Evolutionary conservation across 177 flowering plant species (phyloP).

Genomic region (Tripterygium wilfordii): DNA sequence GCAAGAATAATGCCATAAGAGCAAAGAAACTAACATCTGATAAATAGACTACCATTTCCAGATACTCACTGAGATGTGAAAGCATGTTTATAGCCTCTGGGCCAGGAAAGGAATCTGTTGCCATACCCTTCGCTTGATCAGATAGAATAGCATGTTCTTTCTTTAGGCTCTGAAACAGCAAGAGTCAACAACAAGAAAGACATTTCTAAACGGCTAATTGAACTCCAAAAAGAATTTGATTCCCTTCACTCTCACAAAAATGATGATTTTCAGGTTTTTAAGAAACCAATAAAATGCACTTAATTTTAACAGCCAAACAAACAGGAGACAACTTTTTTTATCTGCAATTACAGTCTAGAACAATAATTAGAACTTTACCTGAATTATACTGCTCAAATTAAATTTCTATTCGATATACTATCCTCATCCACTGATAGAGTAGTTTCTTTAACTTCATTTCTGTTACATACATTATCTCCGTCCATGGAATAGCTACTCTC

Average conservation of each 20-base stretch:
- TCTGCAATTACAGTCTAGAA: not conserved
- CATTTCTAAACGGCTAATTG: too few species aligned
- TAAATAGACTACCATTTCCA: not conserved
- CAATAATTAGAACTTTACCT: constrained; percentile 27
- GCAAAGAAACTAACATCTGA: not conserved
- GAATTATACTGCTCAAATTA: constrained; percentile 36
- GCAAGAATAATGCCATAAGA: constrained; percentile 1
- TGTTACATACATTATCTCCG: too few species aligned
- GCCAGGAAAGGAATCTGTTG: constrained; percentile 29
- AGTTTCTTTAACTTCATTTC: constrained; percentile 12
- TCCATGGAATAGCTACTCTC: too few species aligned
- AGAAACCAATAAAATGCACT: not conserved
- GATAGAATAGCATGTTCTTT: constrained; percentile 36
- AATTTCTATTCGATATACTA: constrained; percentile 9
- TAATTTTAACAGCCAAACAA: not conserved
- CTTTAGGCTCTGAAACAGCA: constrained; percentile 39
- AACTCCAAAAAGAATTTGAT: too few species aligned
- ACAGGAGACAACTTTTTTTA: not conserved
- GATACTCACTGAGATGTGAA: constrained; percentile 42
- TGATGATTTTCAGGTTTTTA: too few species aligned
- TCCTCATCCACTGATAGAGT: constrained; percentile 17
- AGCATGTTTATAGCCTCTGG: constrained; percentile 35
- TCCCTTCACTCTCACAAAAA: too few species aligned
- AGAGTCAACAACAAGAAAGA: not conserved
- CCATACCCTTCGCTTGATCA: constrained; percentile 41